These are phyloP conservation scores for Mycena albidolilacea DNA, from an alignment of 768 basidiomycete species.

Conservation along the genomic window DNA sequence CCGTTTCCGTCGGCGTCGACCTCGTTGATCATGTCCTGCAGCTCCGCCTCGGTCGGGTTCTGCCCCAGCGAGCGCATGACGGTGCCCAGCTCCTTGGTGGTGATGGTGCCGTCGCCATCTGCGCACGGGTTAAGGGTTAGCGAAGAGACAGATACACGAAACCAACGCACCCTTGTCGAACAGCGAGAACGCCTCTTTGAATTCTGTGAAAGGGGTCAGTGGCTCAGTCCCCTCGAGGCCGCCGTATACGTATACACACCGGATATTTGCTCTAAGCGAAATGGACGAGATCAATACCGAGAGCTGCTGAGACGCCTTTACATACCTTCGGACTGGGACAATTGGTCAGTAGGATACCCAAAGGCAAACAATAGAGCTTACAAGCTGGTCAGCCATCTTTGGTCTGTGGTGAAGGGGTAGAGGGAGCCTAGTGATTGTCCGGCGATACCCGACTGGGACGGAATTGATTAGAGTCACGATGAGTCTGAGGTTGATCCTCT, in stretches of 20 bases:
- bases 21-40: conserved; percentile 66
- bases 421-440: not conserved
- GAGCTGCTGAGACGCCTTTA: not conserved
- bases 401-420: conserved; percentile 3
- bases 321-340: conserved; percentile 34
- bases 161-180: conserved; percentile 44
- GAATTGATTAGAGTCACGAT: too few species aligned
- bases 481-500: too few species aligned
- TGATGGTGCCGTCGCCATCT: conserved; percentile 68
- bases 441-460: not conserved
- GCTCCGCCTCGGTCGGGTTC: conserved; percentile 63
- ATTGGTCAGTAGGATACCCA: not conserved
- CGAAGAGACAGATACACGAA: not conserved
- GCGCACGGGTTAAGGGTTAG: not conserved
- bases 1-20: conserved; percentile 62
- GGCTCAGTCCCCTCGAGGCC: not conserved
- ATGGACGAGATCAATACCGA: not conserved
- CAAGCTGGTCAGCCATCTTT: conserved; percentile 40
- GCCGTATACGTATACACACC: conserved; percentile 31
- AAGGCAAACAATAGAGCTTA: conserved; percentile 12
- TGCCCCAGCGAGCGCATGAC: conserved; percentile 67
- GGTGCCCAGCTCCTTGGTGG: conserved; percentile 60
- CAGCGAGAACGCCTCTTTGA: conserved; percentile 47
- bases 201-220: conserved; percentile 37
- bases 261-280: conserved; percentile 43